phyloP scores from a whole-genome alignment of 352 stramenopile species.

The Phytophthora foliorum region DNA sequence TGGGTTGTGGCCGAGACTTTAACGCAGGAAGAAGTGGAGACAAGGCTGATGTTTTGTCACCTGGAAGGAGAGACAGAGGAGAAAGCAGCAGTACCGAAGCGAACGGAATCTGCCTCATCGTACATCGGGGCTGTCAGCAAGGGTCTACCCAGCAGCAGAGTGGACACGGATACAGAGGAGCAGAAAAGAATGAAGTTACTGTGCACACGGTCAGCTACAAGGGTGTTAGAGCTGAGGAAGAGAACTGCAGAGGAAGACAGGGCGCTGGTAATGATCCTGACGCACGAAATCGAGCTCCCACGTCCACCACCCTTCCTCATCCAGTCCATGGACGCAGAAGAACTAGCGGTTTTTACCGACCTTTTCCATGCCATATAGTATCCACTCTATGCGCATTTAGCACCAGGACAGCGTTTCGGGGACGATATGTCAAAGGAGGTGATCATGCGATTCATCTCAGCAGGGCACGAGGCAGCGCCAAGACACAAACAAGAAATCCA shows the following conservation, averaged over 20 bases:
- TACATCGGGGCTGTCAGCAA: not conserved
- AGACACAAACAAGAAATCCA: not conserved
- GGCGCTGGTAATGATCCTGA: not conserved
- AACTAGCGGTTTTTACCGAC: conserved; percentile 6
- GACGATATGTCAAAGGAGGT: not conserved
- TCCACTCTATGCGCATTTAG: conserved; percentile 16
- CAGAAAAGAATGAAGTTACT: not conserved
- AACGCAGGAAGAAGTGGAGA: not conserved
- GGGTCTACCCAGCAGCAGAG: too few species aligned
- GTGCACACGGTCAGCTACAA: not conserved
- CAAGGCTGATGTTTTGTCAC: not conserved
- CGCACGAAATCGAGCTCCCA: not conserved
- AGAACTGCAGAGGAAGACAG: not conserved
- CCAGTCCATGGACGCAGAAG: conserved; percentile 1
- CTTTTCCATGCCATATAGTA: conserved; percentile 10
- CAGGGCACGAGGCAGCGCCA: not conserved
- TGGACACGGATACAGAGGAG: not conserved
- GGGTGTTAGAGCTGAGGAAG: not conserved
- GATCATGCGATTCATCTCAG: not conserved
- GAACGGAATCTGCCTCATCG: too few species aligned
- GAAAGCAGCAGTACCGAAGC: too few species aligned
- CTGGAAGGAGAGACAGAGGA: not conserved
- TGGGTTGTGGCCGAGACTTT: not conserved
- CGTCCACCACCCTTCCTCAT: conserved; percentile 1
- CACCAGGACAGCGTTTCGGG: not conserved